Evolutionary conservation across 768 basidiomycete species (phyloP).

Genomic region (Panus rudis): DNA sequence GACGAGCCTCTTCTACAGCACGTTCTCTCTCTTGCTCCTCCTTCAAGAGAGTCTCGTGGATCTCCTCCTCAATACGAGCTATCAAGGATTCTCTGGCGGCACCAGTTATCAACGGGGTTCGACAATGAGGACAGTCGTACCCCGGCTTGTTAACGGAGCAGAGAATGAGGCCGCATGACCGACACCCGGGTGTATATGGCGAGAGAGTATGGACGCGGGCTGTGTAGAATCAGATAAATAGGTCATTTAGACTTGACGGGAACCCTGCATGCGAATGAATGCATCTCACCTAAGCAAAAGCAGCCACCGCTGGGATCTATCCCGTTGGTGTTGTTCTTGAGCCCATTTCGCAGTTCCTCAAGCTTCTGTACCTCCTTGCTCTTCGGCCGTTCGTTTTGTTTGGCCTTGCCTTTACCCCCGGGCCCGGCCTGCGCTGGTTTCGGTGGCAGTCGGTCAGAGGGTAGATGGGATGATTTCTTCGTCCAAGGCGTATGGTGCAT

Average conservation of each 20-base stretch:
- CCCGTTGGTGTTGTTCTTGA: conserved; percentile 14
- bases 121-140: conserved; percentile 48
- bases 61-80: conserved; percentile 35
- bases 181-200: conserved; percentile 46
- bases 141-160: conserved; percentile 51
- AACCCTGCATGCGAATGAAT: background rate
- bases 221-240: conserved; percentile 19
- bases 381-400: conserved; percentile 27
- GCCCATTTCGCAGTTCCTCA: conserved; percentile 38
- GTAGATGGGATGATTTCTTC: conserved; percentile 37
- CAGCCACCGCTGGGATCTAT: conserved; percentile 59
- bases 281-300: conserved; percentile 53
- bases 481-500: conserved; percentile 36
- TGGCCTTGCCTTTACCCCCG: conserved; percentile 33
- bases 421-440: conserved; percentile 19
- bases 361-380: conserved; percentile 43
- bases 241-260: too few species aligned
- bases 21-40: conserved; percentile 45
- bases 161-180: conserved; percentile 53
- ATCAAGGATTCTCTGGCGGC: conserved; percentile 31
- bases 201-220: conserved; percentile 57
- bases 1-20: conserved; percentile 39
- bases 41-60: conserved; percentile 34
- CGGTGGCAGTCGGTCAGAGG: conserved; percentile 49
- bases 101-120: conserved; percentile 29